Percentiles rank a stretch among this genome's conserved stretches.
phyloP scores from a whole-genome alignment of 768 basidiomycete genomes.

The Lactarius akahatsu region DNA sequence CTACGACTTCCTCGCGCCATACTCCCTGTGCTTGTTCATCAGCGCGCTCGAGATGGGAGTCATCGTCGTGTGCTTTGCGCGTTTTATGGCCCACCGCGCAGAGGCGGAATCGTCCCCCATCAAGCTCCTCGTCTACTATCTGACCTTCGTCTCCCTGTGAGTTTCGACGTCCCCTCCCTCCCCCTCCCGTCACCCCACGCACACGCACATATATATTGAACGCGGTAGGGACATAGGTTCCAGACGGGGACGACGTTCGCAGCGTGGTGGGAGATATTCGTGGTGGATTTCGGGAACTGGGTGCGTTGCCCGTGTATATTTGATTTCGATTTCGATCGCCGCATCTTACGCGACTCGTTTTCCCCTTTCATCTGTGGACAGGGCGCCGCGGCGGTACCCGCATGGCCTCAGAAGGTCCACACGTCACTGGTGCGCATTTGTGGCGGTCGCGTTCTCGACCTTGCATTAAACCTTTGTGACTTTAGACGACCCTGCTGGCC shows the following conservation, averaged over 20 bases:
- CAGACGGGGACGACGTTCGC: slow-evolving; percentile 31
- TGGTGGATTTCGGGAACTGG: slow-evolving; percentile 33
- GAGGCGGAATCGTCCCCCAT: slow-evolving; percentile 27
- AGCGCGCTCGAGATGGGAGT: slow-evolving; percentile 33
- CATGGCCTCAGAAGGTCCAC: slow-evolving; percentile 23
- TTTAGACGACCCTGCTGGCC: slow-evolving; percentile 31
- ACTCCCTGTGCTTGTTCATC: slow-evolving; percentile 27
- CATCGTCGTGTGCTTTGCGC: slow-evolving; percentile 31
- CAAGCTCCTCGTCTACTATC: slow-evolving; percentile 30
- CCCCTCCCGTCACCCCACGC: too few relatives aligned
- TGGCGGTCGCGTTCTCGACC: neutral
- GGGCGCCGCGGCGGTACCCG: neutral
- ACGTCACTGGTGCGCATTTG: neutral
- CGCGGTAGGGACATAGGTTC: slow-evolving; percentile 18
- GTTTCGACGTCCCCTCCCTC: slow-evolving; percentile 3
- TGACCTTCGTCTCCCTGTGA: slow-evolving; percentile 31
- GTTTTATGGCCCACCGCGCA: slow-evolving; percentile 30
- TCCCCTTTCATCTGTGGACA: neutral
- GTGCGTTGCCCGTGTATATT: slow-evolving; percentile 13
- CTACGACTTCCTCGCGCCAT: slow-evolving; percentile 31
- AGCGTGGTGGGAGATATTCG: slow-evolving; percentile 31
- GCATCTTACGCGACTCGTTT: neutral
- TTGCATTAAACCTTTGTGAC: neutral
- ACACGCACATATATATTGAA: neutral
- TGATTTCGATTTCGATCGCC: neutral